A percentile compares a stretch with the other conserved stretches of the same genome.
These are phyloP conservation scores for Musa beccarii DNA, from an alignment of 176 grass and related monocot genomes.

Conservation along the genomic window DNA sequence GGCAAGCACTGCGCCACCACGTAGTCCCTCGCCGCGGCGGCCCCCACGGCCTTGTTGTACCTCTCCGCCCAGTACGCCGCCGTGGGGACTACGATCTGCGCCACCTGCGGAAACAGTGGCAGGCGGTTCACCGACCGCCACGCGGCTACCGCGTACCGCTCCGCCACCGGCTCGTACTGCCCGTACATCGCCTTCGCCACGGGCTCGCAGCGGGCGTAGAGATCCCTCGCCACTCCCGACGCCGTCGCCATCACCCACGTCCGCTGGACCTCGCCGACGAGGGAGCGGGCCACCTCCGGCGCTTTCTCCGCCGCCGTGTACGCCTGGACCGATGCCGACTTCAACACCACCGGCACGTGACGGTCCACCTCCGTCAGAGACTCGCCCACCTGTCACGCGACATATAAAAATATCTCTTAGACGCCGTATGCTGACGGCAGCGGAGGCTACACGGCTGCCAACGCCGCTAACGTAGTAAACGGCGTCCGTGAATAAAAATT, in stretches of 20 bases:
- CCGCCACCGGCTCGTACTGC: constrained; percentile 56
- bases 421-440: not conserved
- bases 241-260: constrained; percentile 34
- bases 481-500: too few relatives aligned
- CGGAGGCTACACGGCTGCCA: not conserved
- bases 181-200: constrained; percentile 38
- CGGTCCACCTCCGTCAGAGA: constrained; percentile 28
- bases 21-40: constrained; percentile 21
- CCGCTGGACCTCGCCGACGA: constrained; percentile 30
- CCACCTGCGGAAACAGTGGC: constrained; percentile 58
- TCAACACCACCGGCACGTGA: constrained; percentile 46
- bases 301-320: constrained; percentile 24
- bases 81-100: constrained; percentile 54
- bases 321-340: constrained; percentile 24
- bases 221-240: constrained; percentile 18
- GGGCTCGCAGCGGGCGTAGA: constrained; percentile 31
- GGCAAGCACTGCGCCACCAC: constrained; percentile 39
- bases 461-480: too few relatives aligned
- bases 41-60: constrained; percentile 54
- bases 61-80: constrained; percentile 52
- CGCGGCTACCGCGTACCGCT: constrained; percentile 51
- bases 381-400: constrained; percentile 46
- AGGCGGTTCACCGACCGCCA: constrained; percentile 76
- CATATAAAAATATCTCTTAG: not conserved
- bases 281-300: constrained; percentile 38